Evolutionary conservation across 257 asterid species (phyloP), one percentile per base, ranked within the genome.

Genomic region (Solanum paucissectum): DNA sequence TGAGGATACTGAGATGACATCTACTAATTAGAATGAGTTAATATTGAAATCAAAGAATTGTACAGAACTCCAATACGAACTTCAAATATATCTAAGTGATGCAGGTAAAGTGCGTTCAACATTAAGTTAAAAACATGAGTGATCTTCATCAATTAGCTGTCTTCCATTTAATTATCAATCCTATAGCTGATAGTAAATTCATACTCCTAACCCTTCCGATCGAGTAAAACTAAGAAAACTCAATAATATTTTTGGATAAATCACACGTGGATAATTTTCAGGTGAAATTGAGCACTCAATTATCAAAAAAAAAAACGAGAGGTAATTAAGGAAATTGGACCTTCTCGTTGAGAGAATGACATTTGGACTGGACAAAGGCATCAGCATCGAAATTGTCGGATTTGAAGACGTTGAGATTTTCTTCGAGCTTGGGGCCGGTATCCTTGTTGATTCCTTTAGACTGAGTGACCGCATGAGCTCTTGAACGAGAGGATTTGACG

Each of bases 331-430:
- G 7, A 66, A 72, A 33, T 49, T 1, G 58, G 86, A 95, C 99
- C 99, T 96, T 97, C 89, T 97, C 99, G 82, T 91, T 92, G 36
- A 95, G 93, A 60, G 98, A 92, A 85, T 94, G 96, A 91, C 99
- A 97, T 91, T 96, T 97, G 92, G 99, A 94, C 87, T 95, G 95
- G 87, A 97, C 94, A 90, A 62, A 97, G 68, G 90, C 88, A 92
- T 97, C 99, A 87, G 99, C 99, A 88, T 97, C 98, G 92, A 94
- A 97, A 87, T 76, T 90, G 91, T 97, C 99, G 91, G 99, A 91
- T 91, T 94, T 96, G 95, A 97, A 97, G 89, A 95, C 94, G 90
- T 93, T 94, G 90, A 97, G 98, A 94, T 96, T 95, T 44, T 97
- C 98, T 93, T 97, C 99, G 81, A 95, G 92, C 91, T 95, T 97